phyloP scores from a whole-genome alignment of 176 grass and related monocot genomes.

The Canna indica region DNA sequence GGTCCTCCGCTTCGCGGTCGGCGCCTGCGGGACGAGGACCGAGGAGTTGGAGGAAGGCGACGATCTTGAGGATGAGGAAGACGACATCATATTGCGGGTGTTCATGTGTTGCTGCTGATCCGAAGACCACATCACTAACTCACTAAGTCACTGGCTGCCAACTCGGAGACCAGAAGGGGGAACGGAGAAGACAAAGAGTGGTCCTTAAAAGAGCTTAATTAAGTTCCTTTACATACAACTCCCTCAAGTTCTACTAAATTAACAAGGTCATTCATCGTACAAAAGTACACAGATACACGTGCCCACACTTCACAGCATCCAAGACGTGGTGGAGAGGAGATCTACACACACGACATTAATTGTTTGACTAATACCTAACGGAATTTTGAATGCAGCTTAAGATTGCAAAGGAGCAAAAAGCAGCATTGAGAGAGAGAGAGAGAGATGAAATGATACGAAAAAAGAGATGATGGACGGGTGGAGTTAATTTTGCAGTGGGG shows the following conservation, averaged over 20 bases:
- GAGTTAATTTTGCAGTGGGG: no score
- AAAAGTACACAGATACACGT: neutral
- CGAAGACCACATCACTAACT: neutral
- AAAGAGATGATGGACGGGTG: neutral
- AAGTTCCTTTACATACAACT: neutral
- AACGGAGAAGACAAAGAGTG: neutral
- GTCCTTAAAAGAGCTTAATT: neutral
- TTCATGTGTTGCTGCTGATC: neutral
- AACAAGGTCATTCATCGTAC: neutral
- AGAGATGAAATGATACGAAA: neutral
- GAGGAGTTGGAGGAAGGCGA: neutral
- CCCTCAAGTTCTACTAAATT: neutral
- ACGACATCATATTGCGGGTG: neutral
- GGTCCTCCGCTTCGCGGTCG: neutral
- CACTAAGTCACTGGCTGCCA: no score
- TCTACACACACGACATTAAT: no score
- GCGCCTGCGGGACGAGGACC: neutral
- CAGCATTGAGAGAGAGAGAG: neutral
- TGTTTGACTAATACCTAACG: constrained; percentile 1
- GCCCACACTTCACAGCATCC: neutral
- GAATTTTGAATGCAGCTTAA: neutral
- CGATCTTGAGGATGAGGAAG: neutral
- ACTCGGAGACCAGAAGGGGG: neutral
- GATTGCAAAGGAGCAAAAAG: no score
- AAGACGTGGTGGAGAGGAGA: neutral